Evolutionary conservation across 805 yeast genomes (phyloP), one percentile per base, ranked within the genome.

Genomic region (Komagataella pseudopastoris): DNA sequence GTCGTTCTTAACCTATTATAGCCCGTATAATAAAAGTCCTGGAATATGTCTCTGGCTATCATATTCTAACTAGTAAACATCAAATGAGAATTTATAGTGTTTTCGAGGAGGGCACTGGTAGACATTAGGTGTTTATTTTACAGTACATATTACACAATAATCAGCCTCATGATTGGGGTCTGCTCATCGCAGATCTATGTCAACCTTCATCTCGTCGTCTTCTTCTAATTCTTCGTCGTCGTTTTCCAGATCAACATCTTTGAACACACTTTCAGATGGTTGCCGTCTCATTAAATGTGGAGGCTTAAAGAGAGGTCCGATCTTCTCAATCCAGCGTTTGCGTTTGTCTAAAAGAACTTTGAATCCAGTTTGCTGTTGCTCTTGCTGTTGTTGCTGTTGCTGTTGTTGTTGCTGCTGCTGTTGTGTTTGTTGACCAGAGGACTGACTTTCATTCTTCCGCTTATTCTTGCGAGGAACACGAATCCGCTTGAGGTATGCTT

Each of bases 331-430:
- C 99, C 99, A 93, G 59, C 93, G 80, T 51, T 65, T 70, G 51
- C 98, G 77, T 68, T 93, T 93, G 56, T 91, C 97, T 56, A 91
- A 66, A 49, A 91, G 66, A 1, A 91, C 82, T 58, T 82, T 76
- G 53, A 89, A 73, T 3, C 96, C 91, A 10, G 85, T 77, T 63
- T 83, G 86, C 51, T 86, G 85, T 16, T 85, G 87, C 49, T 78
- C 81, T 60, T 80, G 88, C 60, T 80, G 88, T 59, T 80, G 78
- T 5, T 71, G 67, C 54, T 68, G 74, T 18, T 68, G 74, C 12
- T 45, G 22, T 18, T 45, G 47, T 7, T 45, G 22, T 39, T 63
- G 59, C 46, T 56, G 54, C 23, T 54, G 45, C 51, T 59, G 64
- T 17, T 56, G 65, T 5, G 67, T 61, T 16, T 71, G 66, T 44